phyloP scores from a whole-genome alignment of 257 asterid species.

The Capsicum chinense region DNA sequence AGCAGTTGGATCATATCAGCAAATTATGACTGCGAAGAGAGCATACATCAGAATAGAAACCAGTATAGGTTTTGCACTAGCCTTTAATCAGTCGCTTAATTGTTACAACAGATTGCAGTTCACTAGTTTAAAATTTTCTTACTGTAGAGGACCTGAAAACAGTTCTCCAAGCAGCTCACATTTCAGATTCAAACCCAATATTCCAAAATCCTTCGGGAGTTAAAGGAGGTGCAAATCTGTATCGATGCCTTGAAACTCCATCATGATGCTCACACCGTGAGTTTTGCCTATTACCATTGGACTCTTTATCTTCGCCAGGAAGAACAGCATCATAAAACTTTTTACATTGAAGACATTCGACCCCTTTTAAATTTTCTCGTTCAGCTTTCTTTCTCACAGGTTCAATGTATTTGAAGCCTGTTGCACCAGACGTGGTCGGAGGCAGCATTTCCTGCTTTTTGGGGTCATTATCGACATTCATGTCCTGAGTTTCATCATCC shows the following conservation, averaged over 20 bases:
- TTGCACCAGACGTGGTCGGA: conserved; percentile 44
- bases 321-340: conserved; percentile 93
- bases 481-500: conserved; percentile 77
- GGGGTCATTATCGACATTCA: conserved; percentile 49
- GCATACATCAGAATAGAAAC: not conserved
- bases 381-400: conserved; percentile 82
- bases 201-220: conserved; percentile 99
- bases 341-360: conserved; percentile 95
- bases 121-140: not conserved
- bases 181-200: conserved; percentile 92
- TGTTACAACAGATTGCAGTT: conserved; percentile 8
- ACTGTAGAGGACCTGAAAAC: not conserved
- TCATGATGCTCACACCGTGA: conserved; percentile 90
- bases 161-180: conserved; percentile 43
- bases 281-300: conserved; percentile 44
- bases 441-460: conserved; percentile 49
- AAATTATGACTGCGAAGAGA: not conserved
- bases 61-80: not conserved
- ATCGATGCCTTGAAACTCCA: conserved; percentile 96
- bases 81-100: not conserved
- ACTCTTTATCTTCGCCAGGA: conserved; percentile 52
- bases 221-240: conserved; percentile 85
- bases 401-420: conserved; percentile 77
- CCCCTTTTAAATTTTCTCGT: conserved; percentile 81
- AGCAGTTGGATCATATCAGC: not conserved